Percentiles rank a stretch among this genome's conserved stretches.
These are phyloP conservation scores for Flaveria brownii DNA, from an alignment of 129 eudicot species.

Conservation along the genomic window DNA sequence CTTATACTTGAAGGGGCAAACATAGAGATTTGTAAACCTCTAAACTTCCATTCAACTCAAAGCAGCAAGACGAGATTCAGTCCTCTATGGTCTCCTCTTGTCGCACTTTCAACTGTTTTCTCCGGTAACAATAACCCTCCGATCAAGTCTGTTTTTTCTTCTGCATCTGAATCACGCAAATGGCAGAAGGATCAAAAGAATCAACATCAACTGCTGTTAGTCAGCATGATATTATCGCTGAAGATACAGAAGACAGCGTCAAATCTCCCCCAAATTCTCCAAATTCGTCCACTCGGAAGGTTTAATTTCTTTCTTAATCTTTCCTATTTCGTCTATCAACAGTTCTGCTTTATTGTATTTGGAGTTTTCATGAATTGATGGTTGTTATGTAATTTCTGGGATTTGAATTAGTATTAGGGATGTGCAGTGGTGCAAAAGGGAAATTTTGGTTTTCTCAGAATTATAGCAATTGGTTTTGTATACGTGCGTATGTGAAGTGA, in stretches of 20 bases:
- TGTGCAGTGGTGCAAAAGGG: slow-evolving; percentile 1
- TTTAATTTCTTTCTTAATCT: slow-evolving; percentile 20
- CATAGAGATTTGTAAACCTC: slow-evolving; percentile 7
- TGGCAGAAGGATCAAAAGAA: slow-evolving; percentile 79
- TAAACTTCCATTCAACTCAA: slow-evolving; percentile 43
- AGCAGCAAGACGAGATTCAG: slow-evolving; percentile 23
- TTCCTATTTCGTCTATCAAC: neutral
- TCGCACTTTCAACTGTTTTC: slow-evolving; percentile 34
- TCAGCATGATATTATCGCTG: slow-evolving; percentile 50
- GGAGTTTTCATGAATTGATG: slow-evolving; percentile 13
- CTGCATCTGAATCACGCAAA: slow-evolving; percentile 20
- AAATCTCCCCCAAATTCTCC: slow-evolving; percentile 78
- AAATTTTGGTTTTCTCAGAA: neutral
- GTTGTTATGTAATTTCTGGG: slow-evolving; percentile 9
- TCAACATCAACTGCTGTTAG: slow-evolving; percentile 40
- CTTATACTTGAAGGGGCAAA: slow-evolving; percentile 6
- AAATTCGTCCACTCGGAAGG: slow-evolving; percentile 95
- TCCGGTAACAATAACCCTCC: slow-evolving; percentile 22
- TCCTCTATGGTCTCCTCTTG: slow-evolving; percentile 9
- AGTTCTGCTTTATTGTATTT: neutral
- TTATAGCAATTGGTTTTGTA: neutral
- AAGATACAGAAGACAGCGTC: slow-evolving; percentile 67
- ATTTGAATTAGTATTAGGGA: slow-evolving; percentile 28
- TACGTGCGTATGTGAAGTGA: neutral
- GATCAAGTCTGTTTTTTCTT: slow-evolving; percentile 16